Conservation (phyloP, 345 rosid genomes). For the Trapa bicornis region DNA sequence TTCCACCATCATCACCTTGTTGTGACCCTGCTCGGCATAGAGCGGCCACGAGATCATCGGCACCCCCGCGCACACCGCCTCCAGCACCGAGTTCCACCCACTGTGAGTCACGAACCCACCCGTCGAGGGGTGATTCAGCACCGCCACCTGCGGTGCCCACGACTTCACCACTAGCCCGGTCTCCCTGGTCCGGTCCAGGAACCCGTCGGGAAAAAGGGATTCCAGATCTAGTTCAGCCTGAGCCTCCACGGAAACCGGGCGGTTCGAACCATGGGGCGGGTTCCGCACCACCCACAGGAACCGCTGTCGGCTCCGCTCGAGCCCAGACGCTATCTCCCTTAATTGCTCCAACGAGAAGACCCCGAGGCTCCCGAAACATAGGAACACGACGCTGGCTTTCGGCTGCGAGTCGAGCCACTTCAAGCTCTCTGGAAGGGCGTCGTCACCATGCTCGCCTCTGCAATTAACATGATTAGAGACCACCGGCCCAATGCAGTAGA, state of each 20-base stretch:
- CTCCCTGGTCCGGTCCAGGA: constrained; percentile 22
- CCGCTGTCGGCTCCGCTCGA: constrained; percentile 36
- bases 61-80: constrained; percentile 15
- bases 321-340: constrained; percentile 31
- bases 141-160: constrained; percentile 17
- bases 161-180: constrained; percentile 19
- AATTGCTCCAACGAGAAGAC: constrained; percentile 28
- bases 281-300: constrained; percentile 47
- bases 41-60: constrained; percentile 50
- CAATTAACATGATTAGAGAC: constrained; percentile 2
- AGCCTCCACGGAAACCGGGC: not conserved
- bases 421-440: constrained; percentile 13
- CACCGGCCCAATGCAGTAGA: constrained; percentile 50
- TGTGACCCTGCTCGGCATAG: constrained; percentile 35
- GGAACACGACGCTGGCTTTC: constrained; percentile 29
- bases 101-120: constrained; percentile 24
- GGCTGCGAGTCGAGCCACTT: constrained; percentile 44
- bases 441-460: not conserved
- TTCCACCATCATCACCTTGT: constrained; percentile 33
- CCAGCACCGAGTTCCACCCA: constrained; percentile 26
- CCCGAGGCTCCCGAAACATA: constrained; percentile 58
- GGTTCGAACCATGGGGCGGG: constrained; percentile 21
- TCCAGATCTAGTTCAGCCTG: constrained; percentile 16
- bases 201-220: constrained; percentile 31
- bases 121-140: constrained; percentile 10